Evolutionary conservation across 352 stramenopile species (phyloP), one percentile per base, ranked within the genome.

Genomic region (Thraustotheca clavata): DNA sequence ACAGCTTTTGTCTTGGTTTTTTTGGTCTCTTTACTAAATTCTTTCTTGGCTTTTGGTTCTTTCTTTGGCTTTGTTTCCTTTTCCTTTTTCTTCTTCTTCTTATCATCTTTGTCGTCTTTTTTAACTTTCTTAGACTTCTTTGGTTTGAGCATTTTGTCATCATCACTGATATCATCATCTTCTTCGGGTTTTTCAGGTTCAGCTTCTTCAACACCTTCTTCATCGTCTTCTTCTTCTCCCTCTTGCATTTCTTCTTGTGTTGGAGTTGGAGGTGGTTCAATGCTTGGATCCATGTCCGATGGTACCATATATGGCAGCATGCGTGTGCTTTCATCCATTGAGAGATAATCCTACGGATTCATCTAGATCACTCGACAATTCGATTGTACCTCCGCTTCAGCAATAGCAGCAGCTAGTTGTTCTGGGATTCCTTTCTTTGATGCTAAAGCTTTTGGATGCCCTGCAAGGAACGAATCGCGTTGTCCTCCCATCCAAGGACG

Each of bases 271-370:
- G 82, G 84, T 1, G 84, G 77, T 46, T 89, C 80, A 18, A 91
- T 55, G 48, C 73, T 75, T 59, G 81, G 82, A 59, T 94, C 81
- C 50, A 94, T 55, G 59, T 94, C 84, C 14, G 84, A 94, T 29
- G 84, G 84, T 33, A 94, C 84, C 75, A 94, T 89, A 62, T 79
- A 68, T 57, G 76, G 77, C 43, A 82, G 82, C 27, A 94, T 31
- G 8, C 84, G 79, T 16, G 87, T 86, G 59, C 88, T 81, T 48
- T 91, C 80, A 0, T 83, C 76, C 60, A 85, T 78, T 2, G 82
- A 79, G 6, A 94, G 49, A 66, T 79, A 94, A 41, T 94, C 84
- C 69, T 93, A 62, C 24, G 48, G 22, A 26, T 33, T 7, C 27
- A 55, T 29, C 22, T 14, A 36, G 18, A 33, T 29, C 31, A 60